Conservation (phyloP, 176 grass and related monocot species). For the Oryza longistaminata region DNA sequence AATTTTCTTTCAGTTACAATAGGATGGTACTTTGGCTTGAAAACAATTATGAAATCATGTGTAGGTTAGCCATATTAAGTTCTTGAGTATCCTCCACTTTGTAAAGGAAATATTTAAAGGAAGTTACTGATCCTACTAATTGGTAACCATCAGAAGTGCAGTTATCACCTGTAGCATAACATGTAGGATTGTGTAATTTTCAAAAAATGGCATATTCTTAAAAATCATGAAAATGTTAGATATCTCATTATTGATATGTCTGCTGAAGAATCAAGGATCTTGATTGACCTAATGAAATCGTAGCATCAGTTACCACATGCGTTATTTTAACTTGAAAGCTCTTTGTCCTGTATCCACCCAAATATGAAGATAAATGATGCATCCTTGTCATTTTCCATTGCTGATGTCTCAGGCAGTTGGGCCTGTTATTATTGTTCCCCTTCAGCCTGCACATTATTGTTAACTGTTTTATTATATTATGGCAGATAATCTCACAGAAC, state of each 20-base stretch:
- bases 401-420: not conserved
- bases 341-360: not conserved
- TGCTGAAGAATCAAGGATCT: not conserved
- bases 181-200: not conserved
- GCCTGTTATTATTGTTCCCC: not conserved
- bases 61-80: not conserved
- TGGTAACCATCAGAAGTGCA: not conserved
- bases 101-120: not conserved
- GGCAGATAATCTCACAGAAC: not conserved
- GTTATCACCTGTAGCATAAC: not conserved
- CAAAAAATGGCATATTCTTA: not conserved
- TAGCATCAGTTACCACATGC: not conserved
- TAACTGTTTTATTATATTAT: conserved; percentile 16
- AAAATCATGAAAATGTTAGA: too few relatives aligned
- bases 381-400: not conserved
- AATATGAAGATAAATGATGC: not conserved
- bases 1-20: not conserved
- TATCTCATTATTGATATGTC: not conserved
- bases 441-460: not conserved
- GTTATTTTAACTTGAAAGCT: not conserved
- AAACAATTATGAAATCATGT: not conserved
- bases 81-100: not conserved
- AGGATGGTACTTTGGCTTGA: not conserved
- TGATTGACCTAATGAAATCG: not conserved
- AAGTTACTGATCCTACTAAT: not conserved